phyloP scores from a whole-genome alignment of 192 early-diverging fungal genomes.

The Linnemannia hyalina region DNA sequence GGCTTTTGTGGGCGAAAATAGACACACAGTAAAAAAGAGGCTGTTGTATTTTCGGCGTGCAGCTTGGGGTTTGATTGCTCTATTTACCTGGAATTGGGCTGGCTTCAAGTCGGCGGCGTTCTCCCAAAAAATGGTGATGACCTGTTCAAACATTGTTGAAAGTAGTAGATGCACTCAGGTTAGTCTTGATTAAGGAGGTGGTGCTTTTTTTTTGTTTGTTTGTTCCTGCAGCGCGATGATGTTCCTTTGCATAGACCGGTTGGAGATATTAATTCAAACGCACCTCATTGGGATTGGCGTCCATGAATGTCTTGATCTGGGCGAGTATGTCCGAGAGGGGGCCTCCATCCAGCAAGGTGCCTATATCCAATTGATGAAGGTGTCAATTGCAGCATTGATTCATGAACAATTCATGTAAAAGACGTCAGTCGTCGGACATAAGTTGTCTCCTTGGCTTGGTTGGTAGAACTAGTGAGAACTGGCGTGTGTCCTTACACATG shows the following conservation, averaged over 20 bases:
- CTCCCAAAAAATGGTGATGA: conserved; percentile 47
- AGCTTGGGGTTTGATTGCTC: not conserved
- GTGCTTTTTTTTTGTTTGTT: not conserved
- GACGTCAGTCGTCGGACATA: not conserved
- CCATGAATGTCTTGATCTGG: conserved; percentile 52
- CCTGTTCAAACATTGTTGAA: not conserved
- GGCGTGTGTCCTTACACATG: conserved; percentile 55
- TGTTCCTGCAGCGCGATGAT: not conserved
- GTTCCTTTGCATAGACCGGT: not conserved
- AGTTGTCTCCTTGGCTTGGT: not conserved
- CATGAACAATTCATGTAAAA: not conserved
- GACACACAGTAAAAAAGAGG: not conserved
- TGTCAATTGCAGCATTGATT: not conserved
- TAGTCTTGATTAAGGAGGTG: not conserved
- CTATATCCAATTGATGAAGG: not conserved
- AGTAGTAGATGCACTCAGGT: not conserved
- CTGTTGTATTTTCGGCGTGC: not conserved
- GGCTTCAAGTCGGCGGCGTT: conserved; percentile 29
- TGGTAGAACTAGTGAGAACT: too few relatives aligned
- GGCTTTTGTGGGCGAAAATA: not conserved
- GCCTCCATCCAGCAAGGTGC: conserved; percentile 29
- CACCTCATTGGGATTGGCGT: conserved; percentile 49
- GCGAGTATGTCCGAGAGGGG: conserved; percentile 22
- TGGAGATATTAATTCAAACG: not conserved
- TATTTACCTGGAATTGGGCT: conserved; percentile 41